Evolutionary conservation across 179 eudicot species (phyloP).

Genomic region (Beta lomatogona): DNA sequence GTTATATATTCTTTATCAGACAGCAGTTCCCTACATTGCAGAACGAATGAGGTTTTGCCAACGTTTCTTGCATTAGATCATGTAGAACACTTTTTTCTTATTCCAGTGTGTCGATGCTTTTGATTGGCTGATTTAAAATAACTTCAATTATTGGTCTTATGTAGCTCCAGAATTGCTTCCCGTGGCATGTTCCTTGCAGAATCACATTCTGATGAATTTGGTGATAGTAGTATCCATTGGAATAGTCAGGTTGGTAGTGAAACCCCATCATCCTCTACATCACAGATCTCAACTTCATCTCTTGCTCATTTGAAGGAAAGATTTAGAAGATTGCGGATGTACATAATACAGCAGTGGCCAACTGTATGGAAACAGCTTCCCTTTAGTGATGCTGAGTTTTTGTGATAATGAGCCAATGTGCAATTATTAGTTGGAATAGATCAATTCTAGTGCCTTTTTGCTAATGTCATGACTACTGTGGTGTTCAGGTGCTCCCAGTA

Average conservation of each 20-base stretch:
- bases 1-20: constrained; percentile 83
- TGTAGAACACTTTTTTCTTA: background rate
- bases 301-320: constrained; percentile 59
- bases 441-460: background rate
- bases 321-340: constrained; percentile 51
- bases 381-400: background rate
- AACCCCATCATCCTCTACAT: constrained; percentile 46
- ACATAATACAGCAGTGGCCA: constrained; percentile 78
- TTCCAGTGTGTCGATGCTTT: background rate
- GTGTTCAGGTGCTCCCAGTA: constrained; percentile 71
- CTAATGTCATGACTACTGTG: constrained; percentile 22
- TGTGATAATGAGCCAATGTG: background rate
- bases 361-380: constrained; percentile 49
- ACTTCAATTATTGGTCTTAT: constrained; percentile 17
- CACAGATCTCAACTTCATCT: constrained; percentile 43
- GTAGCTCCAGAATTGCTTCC: constrained; percentile 92
- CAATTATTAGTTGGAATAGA: background rate
- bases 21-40: constrained; percentile 93
- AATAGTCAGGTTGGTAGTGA: constrained; percentile 31
- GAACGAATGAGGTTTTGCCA: constrained; percentile 77
- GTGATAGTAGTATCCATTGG: constrained; percentile 27
- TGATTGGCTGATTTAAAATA: constrained; percentile 1
- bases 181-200: constrained; percentile 77
- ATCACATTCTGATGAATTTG: constrained; percentile 51
- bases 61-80: background rate